phyloP scores from a whole-genome alignment of 2,329 filamentous ascomycete species.

The Gnomoniopsis smithogilvyi region DNA sequence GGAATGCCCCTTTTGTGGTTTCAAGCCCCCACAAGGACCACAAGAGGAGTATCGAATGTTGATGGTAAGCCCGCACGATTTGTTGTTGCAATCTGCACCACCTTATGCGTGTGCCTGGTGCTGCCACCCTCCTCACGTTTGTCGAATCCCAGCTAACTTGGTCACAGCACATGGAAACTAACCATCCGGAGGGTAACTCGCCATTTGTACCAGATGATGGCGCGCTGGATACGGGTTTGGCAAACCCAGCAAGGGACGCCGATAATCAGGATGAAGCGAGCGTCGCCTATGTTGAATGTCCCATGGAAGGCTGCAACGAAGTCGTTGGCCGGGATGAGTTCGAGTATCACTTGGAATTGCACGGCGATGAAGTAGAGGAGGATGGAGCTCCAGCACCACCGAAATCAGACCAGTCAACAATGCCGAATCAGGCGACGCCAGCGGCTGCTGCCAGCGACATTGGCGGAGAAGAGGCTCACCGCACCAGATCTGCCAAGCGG shows the following conservation, averaged over 20 bases:
- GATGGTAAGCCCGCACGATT: slow-evolving; percentile 27
- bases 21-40: slow-evolving; percentile 19
- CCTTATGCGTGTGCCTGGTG: neutral
- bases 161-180: slow-evolving; percentile 27
- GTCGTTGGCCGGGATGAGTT: slow-evolving; percentile 49
- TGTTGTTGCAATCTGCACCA: neutral
- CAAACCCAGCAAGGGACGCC: slow-evolving; percentile 18
- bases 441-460: neutral
- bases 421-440: neutral
- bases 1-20: slow-evolving; percentile 36
- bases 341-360: slow-evolving; percentile 57
- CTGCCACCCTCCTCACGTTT: neutral
- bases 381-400: slow-evolving; percentile 22
- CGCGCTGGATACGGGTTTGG: slow-evolving; percentile 7
- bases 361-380: slow-evolving; percentile 47
- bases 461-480: neutral
- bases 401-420: neutral
- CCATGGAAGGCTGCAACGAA: slow-evolving; percentile 57
- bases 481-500: slow-evolving; percentile 3
- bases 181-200: slow-evolving; percentile 25
- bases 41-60: slow-evolving; percentile 33
- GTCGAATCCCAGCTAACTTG: slow-evolving; percentile 12
- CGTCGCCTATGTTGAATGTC: slow-evolving; percentile 48
- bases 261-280: slow-evolving; percentile 22
- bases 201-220: slow-evolving; percentile 19